A percentile compares a stretch with the other conserved stretches of the same genome.
Evolutionary conservation across 345 rosid genomes (phyloP).

Genomic region (Capsella bursapastoris): DNA sequence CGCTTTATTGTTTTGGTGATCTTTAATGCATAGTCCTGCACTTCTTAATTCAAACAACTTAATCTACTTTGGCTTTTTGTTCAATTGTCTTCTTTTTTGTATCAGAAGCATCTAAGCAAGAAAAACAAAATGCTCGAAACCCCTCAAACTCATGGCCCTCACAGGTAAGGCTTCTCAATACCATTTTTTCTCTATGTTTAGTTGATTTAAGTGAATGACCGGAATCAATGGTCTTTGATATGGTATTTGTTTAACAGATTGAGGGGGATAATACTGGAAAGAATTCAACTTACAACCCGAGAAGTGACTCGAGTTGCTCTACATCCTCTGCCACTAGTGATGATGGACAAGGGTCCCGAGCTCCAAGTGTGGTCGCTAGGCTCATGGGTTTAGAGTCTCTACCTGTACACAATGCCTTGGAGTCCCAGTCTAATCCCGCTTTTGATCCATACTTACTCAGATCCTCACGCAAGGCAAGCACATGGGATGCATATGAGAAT

Average conservation of each 20-base stretch:
- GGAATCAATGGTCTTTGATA: constrained; percentile 1
- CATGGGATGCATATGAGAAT: constrained; percentile 52
- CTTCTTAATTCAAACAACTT: constrained; percentile 19
- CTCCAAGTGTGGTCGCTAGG: constrained; percentile 89
- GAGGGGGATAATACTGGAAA: constrained; percentile 45
- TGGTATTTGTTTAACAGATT: constrained; percentile 20
- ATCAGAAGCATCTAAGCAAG: constrained; percentile 54
- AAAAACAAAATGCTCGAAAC: constrained; percentile 49
- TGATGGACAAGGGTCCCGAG: constrained; percentile 62
- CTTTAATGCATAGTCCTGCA: constrained; percentile 12
- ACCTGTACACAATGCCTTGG: constrained; percentile 55
- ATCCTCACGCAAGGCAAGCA: constrained; percentile 45
- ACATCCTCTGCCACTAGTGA: constrained; percentile 70
- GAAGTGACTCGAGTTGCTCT: constrained; percentile 61
- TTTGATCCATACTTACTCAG: constrained; percentile 42
- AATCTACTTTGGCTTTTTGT: constrained; percentile 21
- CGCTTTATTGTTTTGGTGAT: background rate
- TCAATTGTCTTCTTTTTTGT: constrained; percentile 23
- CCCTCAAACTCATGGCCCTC: constrained; percentile 43
- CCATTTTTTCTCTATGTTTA: background rate
- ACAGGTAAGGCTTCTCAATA: constrained; percentile 44
- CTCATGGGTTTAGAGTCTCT: constrained; percentile 94
- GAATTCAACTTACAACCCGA: constrained; percentile 46
- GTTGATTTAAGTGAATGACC: background rate
- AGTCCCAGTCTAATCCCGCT: constrained; percentile 42